Base-by-base conservation (phyloP, 805 yeast species). In the Nakazawaea ernobii region DNA sequence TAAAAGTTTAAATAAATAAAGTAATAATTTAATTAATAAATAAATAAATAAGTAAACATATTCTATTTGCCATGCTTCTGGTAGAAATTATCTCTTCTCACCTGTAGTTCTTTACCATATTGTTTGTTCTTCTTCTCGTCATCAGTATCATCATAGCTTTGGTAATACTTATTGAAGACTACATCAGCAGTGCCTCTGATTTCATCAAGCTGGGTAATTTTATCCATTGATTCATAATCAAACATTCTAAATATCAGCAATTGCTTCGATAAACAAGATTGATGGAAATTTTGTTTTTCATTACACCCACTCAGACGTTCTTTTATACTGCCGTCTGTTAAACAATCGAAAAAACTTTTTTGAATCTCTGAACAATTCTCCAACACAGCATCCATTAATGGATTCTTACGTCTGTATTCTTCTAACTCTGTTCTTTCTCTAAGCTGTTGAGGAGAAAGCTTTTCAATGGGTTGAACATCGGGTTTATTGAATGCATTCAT, bases 311-410 rank as follows among this genome's bases (percentile, higher is more conserved):
- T 44, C 32, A 44, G 10, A n/a, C 46, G 37, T 26, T 51, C 50
- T 32, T 14, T 11, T 10, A 51, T 24, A 1, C 40, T 14, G 1
- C 51, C 50, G 15, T 30, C 33, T 2, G 48, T 27, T n/a, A 49
- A 39, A 52, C 70, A 66, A 14, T 59, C 52, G 26, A 60, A 49
- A 42, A 59, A 63, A 32, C 39, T 37, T n/a, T 51, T 41, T 39
- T 62, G 67, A 5, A 63, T 51, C 45, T 66, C 71, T 11, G 67
- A 54, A 46, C 71, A 67, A 48, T 67, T 67, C 10, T 58, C 56
- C 4, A 57, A 47, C 1, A 63, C 59, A 2, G 64, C 58, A 48
- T 62, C 66, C 14, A 53, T 52, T 9, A 55, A 41, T 2, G 59
- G 55, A 42, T 62, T 55, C 27, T 55, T 55, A 27, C 68, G 55